These are phyloP conservation scores for Eucalyptus erythrocorys DNA, from an alignment of 345 rosid species.

Conservation along the genomic window DNA sequence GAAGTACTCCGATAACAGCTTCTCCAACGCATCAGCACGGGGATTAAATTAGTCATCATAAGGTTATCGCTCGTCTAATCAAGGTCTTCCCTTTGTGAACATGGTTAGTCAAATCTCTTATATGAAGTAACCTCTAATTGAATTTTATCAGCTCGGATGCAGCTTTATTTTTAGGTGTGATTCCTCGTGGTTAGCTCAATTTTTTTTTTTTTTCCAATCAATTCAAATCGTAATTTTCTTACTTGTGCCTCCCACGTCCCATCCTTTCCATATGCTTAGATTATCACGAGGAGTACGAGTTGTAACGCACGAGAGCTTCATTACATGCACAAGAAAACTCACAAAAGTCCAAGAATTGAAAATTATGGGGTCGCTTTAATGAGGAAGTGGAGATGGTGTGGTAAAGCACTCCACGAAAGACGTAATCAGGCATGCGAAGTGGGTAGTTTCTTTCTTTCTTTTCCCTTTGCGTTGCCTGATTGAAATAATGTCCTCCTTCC, in stretches of 20 bases:
- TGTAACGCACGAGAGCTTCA: background rate
- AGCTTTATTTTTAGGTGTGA: background rate
- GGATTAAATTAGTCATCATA: background rate
- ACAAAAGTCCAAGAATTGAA: background rate
- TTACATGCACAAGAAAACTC: background rate
- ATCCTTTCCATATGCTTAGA: background rate
- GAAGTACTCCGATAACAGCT: background rate
- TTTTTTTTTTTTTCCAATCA: background rate
- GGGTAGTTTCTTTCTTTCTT: background rate
- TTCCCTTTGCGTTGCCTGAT: background rate
- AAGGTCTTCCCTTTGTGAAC: background rate
- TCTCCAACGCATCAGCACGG: background rate
- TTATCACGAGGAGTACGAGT: background rate
- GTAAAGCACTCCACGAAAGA: background rate
- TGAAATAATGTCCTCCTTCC: background rate
- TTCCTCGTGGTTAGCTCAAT: background rate
- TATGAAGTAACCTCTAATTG: background rate
- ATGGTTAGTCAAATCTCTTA: background rate
- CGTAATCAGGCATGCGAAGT: background rate
- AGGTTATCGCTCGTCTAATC: background rate
- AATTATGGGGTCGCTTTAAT: background rate
- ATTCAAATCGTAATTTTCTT: background rate
- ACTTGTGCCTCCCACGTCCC: background rate
- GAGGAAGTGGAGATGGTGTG: background rate
- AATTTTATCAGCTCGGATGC: background rate